Conservation (phyloP, 2,329 filamentous ascomycete genomes). For the Arthrobotrys sphaeroides region DNA sequence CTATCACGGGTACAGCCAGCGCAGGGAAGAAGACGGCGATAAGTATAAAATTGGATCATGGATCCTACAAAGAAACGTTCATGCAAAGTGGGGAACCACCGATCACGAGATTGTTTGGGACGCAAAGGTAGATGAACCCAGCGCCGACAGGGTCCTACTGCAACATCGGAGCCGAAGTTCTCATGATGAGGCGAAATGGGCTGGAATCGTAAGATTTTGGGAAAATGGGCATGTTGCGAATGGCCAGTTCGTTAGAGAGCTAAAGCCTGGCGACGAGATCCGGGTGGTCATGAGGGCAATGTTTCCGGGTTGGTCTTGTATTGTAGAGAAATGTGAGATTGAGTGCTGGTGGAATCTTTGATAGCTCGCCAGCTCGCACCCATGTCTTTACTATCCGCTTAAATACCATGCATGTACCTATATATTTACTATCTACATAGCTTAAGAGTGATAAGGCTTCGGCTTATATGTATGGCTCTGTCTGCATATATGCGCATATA, state of each 20-base stretch:
- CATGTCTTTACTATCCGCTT: no score
- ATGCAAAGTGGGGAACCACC: not conserved
- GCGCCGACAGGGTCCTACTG: not conserved
- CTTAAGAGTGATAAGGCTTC: no score
- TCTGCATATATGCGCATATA: no score
- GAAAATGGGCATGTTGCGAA: slow-evolving; percentile 17
- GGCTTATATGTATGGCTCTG: no score
- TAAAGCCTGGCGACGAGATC: slow-evolving; percentile 28
- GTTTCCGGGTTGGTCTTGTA: slow-evolving; percentile 9
- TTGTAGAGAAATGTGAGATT: slow-evolving; percentile 21
- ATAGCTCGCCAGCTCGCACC: no score
- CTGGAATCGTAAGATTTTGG: slow-evolving; percentile 8
- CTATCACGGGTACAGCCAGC: slow-evolving; percentile 12
- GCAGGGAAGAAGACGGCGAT: slow-evolving; percentile 7
- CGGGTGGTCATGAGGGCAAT: slow-evolving; percentile 49
- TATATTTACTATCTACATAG: no score
- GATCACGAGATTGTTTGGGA: slow-evolving; percentile 31
- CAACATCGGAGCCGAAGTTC: not conserved
- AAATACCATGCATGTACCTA: no score
- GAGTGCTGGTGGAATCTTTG: slow-evolving; percentile 26
- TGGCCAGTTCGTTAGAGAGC: slow-evolving; percentile 21
- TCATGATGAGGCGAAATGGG: not conserved
- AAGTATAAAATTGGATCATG: slow-evolving; percentile 15
- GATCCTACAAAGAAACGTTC: slow-evolving; percentile 22
- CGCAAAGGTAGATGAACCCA: not conserved